phyloP scores from a whole-genome alignment of 2,329 filamentous ascomycete species.

The Phyllosticta ampelicida region DNA sequence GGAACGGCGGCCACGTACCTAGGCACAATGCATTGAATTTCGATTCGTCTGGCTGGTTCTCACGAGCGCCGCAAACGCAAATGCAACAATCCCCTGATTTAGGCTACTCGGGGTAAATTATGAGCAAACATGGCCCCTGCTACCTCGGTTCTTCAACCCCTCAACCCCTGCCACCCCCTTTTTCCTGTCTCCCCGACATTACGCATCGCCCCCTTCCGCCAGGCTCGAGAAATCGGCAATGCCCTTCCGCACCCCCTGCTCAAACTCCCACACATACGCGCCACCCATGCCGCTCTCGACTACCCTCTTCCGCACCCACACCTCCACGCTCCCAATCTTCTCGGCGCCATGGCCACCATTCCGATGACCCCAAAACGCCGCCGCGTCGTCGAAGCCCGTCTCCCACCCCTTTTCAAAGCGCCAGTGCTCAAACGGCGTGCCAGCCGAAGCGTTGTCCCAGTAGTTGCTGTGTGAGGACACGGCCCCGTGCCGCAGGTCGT shows the following conservation, averaged over 20 bases:
- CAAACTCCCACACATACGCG: slow-evolving; percentile 41
- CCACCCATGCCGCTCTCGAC: slow-evolving; percentile 40
- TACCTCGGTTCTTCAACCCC: background rate
- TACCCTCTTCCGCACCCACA: slow-evolving; percentile 49
- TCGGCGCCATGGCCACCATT: slow-evolving; percentile 33
- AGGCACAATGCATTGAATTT: too few relatives aligned
- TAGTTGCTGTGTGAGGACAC: slow-evolving; percentile 37
- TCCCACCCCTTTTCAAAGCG: slow-evolving; percentile 47
- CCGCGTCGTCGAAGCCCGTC: slow-evolving; percentile 45
- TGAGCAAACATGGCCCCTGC: background rate
- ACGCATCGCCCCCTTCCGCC: background rate
- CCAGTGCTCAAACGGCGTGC: slow-evolving; percentile 41
- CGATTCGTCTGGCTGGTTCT: too few relatives aligned
- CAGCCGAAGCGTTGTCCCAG: slow-evolving; percentile 38
- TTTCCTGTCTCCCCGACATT: too few relatives aligned
- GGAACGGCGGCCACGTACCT: too few relatives aligned
- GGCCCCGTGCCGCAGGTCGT: slow-evolving; percentile 25
- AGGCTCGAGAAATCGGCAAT: slow-evolving; percentile 28
- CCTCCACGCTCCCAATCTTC: slow-evolving; percentile 45
- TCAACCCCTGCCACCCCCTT: background rate
- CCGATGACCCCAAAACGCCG: slow-evolving; percentile 39
- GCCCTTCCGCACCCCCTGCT: slow-evolving; percentile 39
- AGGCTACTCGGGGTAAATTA: background rate
- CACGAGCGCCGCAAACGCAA: too few relatives aligned
- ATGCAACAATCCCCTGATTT: too few relatives aligned